phyloP scores from a whole-genome alignment of 768 basidiomycete genomes.

The Mycena capillaripes region DNA sequence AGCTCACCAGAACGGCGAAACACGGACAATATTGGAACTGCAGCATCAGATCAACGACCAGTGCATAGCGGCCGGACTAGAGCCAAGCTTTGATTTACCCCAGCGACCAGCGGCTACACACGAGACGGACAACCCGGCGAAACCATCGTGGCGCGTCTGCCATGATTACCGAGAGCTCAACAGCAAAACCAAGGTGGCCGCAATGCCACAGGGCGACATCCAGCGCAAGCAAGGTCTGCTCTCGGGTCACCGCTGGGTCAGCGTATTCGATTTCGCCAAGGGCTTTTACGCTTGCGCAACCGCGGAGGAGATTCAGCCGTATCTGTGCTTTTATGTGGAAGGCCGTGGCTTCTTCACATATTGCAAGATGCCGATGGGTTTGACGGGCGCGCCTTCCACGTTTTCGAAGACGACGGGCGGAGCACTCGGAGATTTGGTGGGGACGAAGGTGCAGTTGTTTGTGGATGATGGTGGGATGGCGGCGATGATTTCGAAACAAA shows the following conservation, averaged over 20 bases:
- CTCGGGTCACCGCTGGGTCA: background rate
- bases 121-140: background rate
- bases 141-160: background rate
- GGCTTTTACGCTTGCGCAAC: background rate
- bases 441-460: background rate
- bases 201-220: background rate
- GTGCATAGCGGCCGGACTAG: conserved; percentile 43
- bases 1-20: conserved; percentile 43
- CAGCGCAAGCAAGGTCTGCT: background rate
- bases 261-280: background rate
- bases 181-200: background rate
- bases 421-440: background rate
- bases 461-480: background rate
- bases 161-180: background rate
- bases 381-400: background rate
- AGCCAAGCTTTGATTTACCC: conserved; percentile 30
- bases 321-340: background rate
- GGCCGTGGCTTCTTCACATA: background rate
- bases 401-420: background rate
- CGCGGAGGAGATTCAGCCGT: background rate
- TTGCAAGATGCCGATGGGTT: conserved; percentile 8
- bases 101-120: background rate
- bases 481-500: background rate
- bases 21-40: conserved; percentile 49
- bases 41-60: conserved; percentile 49